Percentiles rank a stretch among this genome's conserved stretches.
Evolutionary conservation across 495 filamentous ascomycete genomes (phyloP).

Genomic region (Parachaetomium inaequale): DNA sequence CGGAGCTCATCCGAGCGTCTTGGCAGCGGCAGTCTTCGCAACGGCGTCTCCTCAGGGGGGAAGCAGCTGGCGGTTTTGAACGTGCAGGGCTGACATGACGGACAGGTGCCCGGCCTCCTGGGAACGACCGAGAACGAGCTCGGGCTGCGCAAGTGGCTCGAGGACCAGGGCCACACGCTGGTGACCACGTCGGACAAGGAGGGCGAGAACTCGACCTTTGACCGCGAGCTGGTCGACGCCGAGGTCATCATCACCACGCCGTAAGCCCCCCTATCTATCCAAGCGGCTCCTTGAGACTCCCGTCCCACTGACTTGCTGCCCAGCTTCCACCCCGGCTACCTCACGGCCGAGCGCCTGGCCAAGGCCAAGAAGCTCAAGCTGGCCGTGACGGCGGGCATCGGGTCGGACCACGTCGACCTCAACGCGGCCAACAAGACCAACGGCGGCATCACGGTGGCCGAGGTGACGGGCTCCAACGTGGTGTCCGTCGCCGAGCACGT

Average conservation of each 20-base stretch:
- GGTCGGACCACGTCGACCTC: slow-evolving; percentile 96
- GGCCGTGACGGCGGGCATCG: slow-evolving; percentile 94
- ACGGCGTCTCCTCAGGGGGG: background rate
- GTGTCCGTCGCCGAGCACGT: slow-evolving; percentile 93
- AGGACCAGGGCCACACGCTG: slow-evolving; percentile 90
- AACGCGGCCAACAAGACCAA: slow-evolving; percentile 98
- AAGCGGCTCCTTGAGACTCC: no score
- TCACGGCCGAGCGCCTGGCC: slow-evolving; percentile 90
- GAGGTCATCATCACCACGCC: slow-evolving; percentile 99
- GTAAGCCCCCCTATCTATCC: slow-evolving; percentile 48
- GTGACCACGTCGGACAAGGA: slow-evolving; percentile 97
- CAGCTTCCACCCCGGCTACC: slow-evolving; percentile 98
- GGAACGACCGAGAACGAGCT: slow-evolving; percentile 98
- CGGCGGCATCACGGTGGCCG: slow-evolving; percentile 93
- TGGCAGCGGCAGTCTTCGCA: slow-evolving; percentile 7
- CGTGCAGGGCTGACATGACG: background rate
- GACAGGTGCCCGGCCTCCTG: slow-evolving; percentile 74
- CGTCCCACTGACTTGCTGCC: no score
- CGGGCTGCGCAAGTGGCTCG: slow-evolving; percentile 91
- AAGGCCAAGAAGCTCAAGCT: slow-evolving; percentile 99
- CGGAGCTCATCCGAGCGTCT: background rate
- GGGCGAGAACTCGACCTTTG: slow-evolving; percentile 86
- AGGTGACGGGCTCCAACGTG: slow-evolving; percentile 93
- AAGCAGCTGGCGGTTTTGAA: no score
- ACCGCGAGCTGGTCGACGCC: slow-evolving; percentile 91